Evolutionary conservation across 2,329 filamentous ascomycete genomes (phyloP).

Genomic region (Diaporthe citriasiana): DNA sequence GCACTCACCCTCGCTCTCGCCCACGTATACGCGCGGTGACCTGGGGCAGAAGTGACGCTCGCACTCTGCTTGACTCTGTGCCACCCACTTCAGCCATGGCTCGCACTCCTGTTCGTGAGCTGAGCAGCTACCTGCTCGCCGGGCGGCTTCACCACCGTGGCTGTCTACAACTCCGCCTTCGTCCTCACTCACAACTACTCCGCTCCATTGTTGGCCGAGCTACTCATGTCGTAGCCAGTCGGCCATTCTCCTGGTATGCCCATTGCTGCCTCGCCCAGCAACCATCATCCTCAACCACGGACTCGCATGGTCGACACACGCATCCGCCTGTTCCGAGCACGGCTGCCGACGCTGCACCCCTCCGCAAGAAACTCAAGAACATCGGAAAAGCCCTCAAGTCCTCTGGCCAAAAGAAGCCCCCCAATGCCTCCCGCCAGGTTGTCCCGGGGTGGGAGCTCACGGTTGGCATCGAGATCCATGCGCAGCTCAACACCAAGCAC

Average conservation of each 20-base stretch:
- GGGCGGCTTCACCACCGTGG: slow-evolving; percentile 59
- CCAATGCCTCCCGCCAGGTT: slow-evolving; percentile 63
- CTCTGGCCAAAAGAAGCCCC: slow-evolving; percentile 59
- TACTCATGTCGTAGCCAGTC: neutral
- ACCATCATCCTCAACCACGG: neutral
- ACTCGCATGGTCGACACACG: neutral
- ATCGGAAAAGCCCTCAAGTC: slow-evolving; percentile 68
- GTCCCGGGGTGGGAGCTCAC: slow-evolving; percentile 89
- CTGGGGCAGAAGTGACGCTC: neutral
- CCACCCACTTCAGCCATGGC: slow-evolving; percentile 53
- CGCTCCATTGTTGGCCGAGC: neutral
- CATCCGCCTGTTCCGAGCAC: slow-evolving; percentile 1
- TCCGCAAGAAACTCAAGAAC: slow-evolving; percentile 81
- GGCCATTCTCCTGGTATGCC: slow-evolving; percentile 22
- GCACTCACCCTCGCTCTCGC: too few species aligned
- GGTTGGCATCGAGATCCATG: slow-evolving; percentile 97
- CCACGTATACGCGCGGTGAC: too few species aligned
- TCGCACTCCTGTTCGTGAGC: slow-evolving; percentile 58
- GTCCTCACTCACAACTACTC: slow-evolving; percentile 17
- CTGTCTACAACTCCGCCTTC: slow-evolving; percentile 53
- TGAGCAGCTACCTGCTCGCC: slow-evolving; percentile 64
- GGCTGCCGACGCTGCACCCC: slow-evolving; percentile 62
- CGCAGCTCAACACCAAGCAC: slow-evolving; percentile 87
- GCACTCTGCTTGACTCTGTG: too few species aligned
- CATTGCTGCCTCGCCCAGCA: neutral